These are phyloP conservation scores for Tetracladium setigerum DNA, from an alignment of 495 filamentous ascomycete species.

Conservation along the genomic window DNA sequence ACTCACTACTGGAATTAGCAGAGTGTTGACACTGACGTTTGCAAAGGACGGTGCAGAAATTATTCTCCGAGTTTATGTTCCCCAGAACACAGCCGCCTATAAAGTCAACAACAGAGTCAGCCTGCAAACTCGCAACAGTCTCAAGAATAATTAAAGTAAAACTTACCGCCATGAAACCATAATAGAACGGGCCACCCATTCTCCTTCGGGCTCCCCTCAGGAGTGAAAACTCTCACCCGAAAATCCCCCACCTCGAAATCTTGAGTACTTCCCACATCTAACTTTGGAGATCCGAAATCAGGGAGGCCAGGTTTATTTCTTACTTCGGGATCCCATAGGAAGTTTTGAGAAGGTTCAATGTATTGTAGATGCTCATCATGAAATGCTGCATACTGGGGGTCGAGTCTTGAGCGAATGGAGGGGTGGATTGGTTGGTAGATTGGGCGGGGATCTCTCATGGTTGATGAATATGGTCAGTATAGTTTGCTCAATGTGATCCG, in stretches of 20 bases:
- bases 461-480: background rate
- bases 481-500: no score
- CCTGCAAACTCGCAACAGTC: background rate
- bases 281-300: background rate
- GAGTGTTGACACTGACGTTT: no score
- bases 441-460: background rate
- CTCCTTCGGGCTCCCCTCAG: background rate
- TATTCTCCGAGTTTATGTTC: constrained; percentile 11
- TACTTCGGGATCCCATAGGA: constrained; percentile 2
- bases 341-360: constrained; percentile 4
- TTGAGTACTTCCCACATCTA: constrained; percentile 2
- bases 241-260: background rate
- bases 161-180: constrained; percentile 22
- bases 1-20: background rate
- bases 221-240: constrained; percentile 2
- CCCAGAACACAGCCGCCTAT: constrained; percentile 20
- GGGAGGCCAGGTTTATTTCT: background rate
- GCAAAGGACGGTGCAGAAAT: background rate
- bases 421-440: constrained; percentile 16
- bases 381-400: constrained; percentile 17
- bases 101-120: background rate
- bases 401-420: constrained; percentile 7
- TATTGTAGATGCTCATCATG: constrained; percentile 18
- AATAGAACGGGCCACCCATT: constrained; percentile 16
- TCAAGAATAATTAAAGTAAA: background rate